Conservation (phyloP, 176 grass and related monocot genomes). For the Ampelocalamus luodianensis region DNA sequence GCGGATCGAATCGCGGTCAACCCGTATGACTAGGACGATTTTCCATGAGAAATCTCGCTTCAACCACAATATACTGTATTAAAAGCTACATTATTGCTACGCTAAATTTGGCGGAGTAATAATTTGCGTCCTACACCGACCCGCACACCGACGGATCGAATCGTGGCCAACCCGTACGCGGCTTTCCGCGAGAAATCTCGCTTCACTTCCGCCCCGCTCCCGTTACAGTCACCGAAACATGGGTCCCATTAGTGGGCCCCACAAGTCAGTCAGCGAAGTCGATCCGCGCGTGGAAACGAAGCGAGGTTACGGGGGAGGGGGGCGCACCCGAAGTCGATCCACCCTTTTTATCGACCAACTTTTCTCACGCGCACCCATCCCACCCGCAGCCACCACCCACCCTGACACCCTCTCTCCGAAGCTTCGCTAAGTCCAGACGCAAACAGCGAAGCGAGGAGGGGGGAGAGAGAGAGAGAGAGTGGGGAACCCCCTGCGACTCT, state of each 20-base stretch:
- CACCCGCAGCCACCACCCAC: background rate
- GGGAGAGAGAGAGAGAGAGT: background rate
- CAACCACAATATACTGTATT: too few relatives aligned
- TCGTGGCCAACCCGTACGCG: too few relatives aligned
- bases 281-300: conserved; percentile 12
- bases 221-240: background rate
- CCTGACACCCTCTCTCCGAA: background rate
- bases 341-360: background rate
- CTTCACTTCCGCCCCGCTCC: too few relatives aligned
- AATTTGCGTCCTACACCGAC: too few relatives aligned
- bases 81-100: too few relatives aligned
- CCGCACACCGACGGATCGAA: too few relatives aligned
- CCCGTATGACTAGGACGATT: too few relatives aligned
- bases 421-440: conserved; percentile 40
- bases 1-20: too few relatives aligned
- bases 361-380: conserved; percentile 7
- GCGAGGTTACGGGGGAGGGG: background rate
- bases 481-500: too few relatives aligned
- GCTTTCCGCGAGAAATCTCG: too few relatives aligned
- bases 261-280: background rate
- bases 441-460: background rate
- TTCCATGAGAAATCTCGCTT: too few relatives aligned
- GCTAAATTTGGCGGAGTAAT: too few relatives aligned
- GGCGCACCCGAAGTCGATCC: conserved; percentile 26
- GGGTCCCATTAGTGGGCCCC: background rate